Evolutionary conservation across 192 early-diverging fungal genomes (phyloP).

Genomic region (Dissophora globulifera): DNA sequence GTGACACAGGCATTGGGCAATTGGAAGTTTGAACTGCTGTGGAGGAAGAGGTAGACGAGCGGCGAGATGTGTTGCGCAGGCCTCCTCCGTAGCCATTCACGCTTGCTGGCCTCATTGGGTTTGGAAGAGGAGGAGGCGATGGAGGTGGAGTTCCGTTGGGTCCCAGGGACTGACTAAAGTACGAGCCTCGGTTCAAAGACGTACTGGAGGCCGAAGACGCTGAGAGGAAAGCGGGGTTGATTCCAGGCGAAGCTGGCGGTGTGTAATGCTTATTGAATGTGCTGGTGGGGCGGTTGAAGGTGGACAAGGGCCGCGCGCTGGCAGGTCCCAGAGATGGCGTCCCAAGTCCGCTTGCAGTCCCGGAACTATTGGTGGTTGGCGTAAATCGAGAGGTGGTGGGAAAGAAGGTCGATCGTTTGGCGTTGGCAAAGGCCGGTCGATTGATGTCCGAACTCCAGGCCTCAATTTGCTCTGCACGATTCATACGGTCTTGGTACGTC

Average conservation of each 20-base stretch:
- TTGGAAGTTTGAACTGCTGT: slow-evolving; percentile 33
- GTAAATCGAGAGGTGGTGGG: slow-evolving; percentile 43
- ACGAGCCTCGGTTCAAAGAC: slow-evolving; percentile 39
- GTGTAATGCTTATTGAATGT: slow-evolving; percentile 45
- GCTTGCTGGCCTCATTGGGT: slow-evolving; percentile 38
- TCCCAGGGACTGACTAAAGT: slow-evolving; percentile 28
- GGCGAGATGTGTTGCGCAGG: slow-evolving; percentile 38
- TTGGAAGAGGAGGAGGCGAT: slow-evolving; percentile 44
- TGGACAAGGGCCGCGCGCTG: slow-evolving; percentile 27
- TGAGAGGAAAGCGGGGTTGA: slow-evolving; percentile 43
- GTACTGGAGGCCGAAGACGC: slow-evolving; percentile 21
- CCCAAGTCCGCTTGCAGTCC: slow-evolving; percentile 2
- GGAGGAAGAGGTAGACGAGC: slow-evolving; percentile 52
- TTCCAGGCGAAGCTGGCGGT: slow-evolving; percentile 35
- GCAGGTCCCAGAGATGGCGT: slow-evolving; percentile 20
- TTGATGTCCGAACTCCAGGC: slow-evolving; percentile 79
- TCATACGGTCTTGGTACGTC: slow-evolving; percentile 73
- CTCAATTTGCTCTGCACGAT: slow-evolving; percentile 77
- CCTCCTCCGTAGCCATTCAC: slow-evolving; percentile 41
- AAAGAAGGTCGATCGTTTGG: slow-evolving; percentile 40
- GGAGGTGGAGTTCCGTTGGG: slow-evolving; percentile 47
- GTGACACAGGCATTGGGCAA: slow-evolving; percentile 49
- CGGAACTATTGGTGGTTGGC: slow-evolving; percentile 8
- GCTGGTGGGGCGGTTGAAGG: slow-evolving; percentile 33
- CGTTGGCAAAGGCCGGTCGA: slow-evolving; percentile 50